phyloP scores from a whole-genome alignment of 129 eudicot genomes.

The Ambrosia trifida region DNA sequence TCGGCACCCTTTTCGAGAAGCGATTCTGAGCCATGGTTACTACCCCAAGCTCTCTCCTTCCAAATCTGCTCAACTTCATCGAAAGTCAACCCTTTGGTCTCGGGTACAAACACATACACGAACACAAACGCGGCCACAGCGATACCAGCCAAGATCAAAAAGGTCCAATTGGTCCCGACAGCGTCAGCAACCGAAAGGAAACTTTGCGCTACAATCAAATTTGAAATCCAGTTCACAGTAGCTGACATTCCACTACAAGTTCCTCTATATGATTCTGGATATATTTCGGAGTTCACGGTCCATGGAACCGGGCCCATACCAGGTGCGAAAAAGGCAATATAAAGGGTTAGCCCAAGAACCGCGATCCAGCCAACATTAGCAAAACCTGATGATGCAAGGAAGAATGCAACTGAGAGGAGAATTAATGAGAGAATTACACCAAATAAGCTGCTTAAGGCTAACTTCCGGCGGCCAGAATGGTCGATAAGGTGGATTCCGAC shows the following conservation, averaged over 20 bases:
- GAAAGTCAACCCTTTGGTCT: slow-evolving; percentile 88
- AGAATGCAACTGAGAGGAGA: slow-evolving; percentile 63
- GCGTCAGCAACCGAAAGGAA: slow-evolving; percentile 83
- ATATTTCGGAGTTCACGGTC: slow-evolving; percentile 97
- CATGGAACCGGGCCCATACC: slow-evolving; percentile 99
- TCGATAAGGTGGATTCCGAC: slow-evolving; percentile 89
- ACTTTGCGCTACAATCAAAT: slow-evolving; percentile 78
- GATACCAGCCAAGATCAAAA: slow-evolving; percentile 64
- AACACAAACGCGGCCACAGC: slow-evolving; percentile 60
- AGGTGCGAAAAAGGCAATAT: slow-evolving; percentile 83
- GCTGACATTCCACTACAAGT: slow-evolving; percentile 95
- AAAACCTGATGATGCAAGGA: slow-evolving; percentile 48
- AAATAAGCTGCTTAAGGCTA: slow-evolving; percentile 68
- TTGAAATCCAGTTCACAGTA: slow-evolving; percentile 91
- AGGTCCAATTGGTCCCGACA: slow-evolving; percentile 74
- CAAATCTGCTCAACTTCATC: slow-evolving; percentile 89
- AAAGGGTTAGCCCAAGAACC: slow-evolving; percentile 71
- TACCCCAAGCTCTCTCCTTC: slow-evolving; percentile 73
- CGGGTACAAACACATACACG: slow-evolving; percentile 69
- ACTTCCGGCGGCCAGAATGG: slow-evolving; percentile 71
- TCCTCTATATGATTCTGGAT: slow-evolving; percentile 87
- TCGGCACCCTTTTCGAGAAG: slow-evolving; percentile 44
- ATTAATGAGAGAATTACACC: slow-evolving; percentile 72
- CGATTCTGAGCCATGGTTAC: slow-evolving; percentile 28
- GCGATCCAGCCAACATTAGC: slow-evolving; percentile 68